These are phyloP conservation scores for Neostapfia colusana DNA, from an alignment of 176 grass and related monocot genomes.

Conservation along the genomic window DNA sequence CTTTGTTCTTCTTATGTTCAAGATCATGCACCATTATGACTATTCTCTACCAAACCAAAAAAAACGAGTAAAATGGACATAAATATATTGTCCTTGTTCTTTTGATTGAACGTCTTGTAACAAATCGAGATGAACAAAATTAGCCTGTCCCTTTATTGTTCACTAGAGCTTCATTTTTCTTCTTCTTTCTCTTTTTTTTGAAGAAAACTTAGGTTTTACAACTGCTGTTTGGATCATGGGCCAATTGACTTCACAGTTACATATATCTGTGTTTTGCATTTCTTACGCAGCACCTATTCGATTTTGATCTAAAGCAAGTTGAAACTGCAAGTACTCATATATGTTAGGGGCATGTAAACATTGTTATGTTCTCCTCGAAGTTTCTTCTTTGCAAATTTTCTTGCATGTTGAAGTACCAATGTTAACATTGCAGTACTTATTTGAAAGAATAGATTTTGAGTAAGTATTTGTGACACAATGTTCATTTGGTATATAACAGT, in stretches of 20 bases:
- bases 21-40: conserved; percentile 18
- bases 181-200: no score
- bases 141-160: not conserved
- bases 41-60: conserved; percentile 23
- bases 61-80: not conserved
- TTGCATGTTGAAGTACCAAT: not conserved
- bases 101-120: conserved; percentile 4
- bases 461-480: not conserved
- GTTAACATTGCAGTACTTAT: not conserved
- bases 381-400: not conserved
- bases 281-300: not conserved
- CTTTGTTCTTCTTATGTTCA: conserved; percentile 12
- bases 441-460: not conserved
- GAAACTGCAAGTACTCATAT: not conserved
- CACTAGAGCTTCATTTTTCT: not conserved
- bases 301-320: not conserved
- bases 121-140: not conserved
- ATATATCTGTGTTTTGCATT: not conserved
- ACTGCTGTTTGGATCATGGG: not conserved
- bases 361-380: not conserved
- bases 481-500: not conserved
- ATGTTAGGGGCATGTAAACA: not conserved
- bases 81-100: not conserved
- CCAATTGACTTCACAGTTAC: not conserved
- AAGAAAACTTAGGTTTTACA: not conserved